Conservation (phyloP, 2,329 filamentous ascomycete species). For the Fusarium sp. region DNA sequence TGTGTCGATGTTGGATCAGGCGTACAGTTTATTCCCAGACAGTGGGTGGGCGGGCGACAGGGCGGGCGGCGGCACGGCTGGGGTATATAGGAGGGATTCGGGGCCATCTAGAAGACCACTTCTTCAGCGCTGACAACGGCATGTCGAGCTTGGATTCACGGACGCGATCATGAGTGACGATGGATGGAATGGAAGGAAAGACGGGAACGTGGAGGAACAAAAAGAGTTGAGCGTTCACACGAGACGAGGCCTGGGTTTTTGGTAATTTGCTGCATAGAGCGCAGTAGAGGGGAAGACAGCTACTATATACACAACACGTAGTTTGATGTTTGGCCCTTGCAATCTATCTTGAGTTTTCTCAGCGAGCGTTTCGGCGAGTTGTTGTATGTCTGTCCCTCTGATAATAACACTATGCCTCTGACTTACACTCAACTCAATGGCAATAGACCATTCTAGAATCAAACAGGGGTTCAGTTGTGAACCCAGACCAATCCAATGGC, state of each 20-base stretch:
- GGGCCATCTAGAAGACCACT: neutral
- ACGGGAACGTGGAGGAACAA: neutral
- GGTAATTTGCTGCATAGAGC: neutral
- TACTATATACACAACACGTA: neutral
- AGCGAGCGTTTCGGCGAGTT: neutral
- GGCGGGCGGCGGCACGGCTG: neutral
- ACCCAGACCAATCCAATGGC: slow-evolving; percentile 12
- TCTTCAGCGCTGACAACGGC: neutral
- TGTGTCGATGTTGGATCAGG: slow-evolving; percentile 9
- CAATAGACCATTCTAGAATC: slow-evolving; percentile 4
- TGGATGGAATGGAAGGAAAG: neutral
- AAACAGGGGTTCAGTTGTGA: neutral
- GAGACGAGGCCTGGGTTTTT: neutral
- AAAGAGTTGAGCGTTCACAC: slow-evolving; percentile 2
- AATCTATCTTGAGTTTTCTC: neutral
- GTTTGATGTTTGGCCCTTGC: neutral
- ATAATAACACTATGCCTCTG: neutral
- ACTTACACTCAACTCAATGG: neutral
- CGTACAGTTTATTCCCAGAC: neutral
- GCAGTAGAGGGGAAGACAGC: slow-evolving; percentile 1
- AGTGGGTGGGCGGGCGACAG: neutral
- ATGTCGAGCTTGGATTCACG: neutral
- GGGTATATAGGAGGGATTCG: neutral
- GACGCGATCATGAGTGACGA: slow-evolving; percentile 2
- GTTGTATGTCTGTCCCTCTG: neutral